Conservation (phyloP, 2,329 filamentous ascomycete genomes). For the Pyricularia pennisetigena region DNA sequence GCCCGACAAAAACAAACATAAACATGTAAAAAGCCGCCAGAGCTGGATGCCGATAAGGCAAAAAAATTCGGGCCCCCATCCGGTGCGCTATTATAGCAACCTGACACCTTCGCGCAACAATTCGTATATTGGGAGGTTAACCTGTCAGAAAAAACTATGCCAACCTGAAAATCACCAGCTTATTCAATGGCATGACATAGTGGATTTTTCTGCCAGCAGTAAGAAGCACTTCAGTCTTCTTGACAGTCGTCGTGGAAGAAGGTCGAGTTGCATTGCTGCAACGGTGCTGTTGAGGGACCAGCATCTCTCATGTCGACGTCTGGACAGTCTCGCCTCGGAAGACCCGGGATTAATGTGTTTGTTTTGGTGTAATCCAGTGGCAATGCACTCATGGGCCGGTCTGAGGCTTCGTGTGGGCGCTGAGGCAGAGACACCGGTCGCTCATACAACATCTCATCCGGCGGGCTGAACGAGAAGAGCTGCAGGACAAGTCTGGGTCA, state of each 20-base stretch:
- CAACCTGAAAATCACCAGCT: neutral
- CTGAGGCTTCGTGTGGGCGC: constrained; percentile 31
- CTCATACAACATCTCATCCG: constrained; percentile 55
- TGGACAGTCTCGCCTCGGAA: constrained; percentile 26
- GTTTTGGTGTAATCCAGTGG: constrained; percentile 31
- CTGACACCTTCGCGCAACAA: neutral
- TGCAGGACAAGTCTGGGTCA: constrained; percentile 22
- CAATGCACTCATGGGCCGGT: constrained; percentile 41
- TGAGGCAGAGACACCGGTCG: constrained; percentile 39
- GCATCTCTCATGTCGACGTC: constrained; percentile 49
- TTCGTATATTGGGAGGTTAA: neutral
- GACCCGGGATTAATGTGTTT: constrained; percentile 18
- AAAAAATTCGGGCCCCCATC: neutral
- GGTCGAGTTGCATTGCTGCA: constrained; percentile 33
- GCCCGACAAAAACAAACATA: constrained; percentile 4
- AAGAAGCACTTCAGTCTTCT: neutral
- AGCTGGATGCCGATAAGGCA: neutral
- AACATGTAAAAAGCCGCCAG: constrained; percentile 1
- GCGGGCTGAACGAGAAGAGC: constrained; percentile 94
- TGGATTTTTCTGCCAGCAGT: neutral
- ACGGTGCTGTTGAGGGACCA: constrained; percentile 43
- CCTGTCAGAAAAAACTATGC: neutral
- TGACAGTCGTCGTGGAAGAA: constrained; percentile 35
- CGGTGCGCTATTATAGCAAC: neutral
- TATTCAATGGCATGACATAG: neutral